phyloP scores from a whole-genome alignment of 495 filamentous ascomycete genomes.

The Penicillium desertorum region DNA sequence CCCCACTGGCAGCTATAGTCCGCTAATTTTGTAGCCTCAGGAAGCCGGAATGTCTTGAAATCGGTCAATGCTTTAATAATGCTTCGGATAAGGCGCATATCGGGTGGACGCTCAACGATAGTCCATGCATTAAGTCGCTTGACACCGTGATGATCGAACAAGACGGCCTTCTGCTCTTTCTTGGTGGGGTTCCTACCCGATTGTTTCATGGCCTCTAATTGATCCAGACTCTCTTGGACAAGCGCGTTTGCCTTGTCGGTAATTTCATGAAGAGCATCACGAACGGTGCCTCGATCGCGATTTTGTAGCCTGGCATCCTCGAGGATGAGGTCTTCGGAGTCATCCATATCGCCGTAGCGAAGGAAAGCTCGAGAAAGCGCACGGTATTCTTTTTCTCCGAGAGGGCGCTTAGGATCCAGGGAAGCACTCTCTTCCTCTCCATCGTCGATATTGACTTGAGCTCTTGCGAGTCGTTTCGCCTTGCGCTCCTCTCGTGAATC shows the following conservation, averaged over 20 bases:
- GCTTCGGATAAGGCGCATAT: conserved; percentile 80
- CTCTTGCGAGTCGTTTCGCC: conserved; percentile 87
- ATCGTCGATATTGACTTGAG: conserved; percentile 62
- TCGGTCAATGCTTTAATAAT: conserved; percentile 63
- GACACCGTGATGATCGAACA: conserved; percentile 89
- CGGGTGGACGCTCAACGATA: conserved; percentile 80
- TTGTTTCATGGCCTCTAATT: conserved; percentile 61
- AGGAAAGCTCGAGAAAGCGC: conserved; percentile 85
- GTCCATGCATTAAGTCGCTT: conserved; percentile 95
- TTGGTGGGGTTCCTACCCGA: conserved; percentile 78
- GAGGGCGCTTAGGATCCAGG: conserved; percentile 78
- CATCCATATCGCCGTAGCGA: conserved; percentile 82
- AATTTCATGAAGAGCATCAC: conserved; percentile 67
- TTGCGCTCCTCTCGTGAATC: conserved; percentile 82
- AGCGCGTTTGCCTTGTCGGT: conserved; percentile 66
- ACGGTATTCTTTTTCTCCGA: conserved; percentile 86
- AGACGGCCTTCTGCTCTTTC: conserved; percentile 93
- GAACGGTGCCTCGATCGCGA: conserved; percentile 75
- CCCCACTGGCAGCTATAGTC: conserved; percentile 88
- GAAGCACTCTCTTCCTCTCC: conserved; percentile 59
- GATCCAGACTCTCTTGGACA: conserved; percentile 64
- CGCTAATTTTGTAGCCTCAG: conserved; percentile 86
- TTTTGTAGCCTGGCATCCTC: conserved; percentile 78
- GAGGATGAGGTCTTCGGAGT: conserved; percentile 81
- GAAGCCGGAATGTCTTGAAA: conserved; percentile 75